Base-by-base conservation (phyloP, 352 stramenopile genomes). In the Globisporangium carolinianum region DNA sequence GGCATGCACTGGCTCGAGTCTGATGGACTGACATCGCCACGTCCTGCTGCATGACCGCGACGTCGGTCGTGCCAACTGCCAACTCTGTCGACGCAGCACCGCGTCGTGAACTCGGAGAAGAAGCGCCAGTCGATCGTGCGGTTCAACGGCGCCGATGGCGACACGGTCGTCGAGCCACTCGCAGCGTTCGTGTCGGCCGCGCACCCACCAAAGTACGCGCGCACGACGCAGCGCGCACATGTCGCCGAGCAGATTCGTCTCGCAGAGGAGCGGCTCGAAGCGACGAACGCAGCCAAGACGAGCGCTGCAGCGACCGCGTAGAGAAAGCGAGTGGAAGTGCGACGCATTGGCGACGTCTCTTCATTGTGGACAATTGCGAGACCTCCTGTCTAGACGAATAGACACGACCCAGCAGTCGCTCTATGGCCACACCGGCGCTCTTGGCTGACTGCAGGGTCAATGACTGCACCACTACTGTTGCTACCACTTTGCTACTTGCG, bases 91-190 rank as follows among this genome's bases (percentile, higher is more conserved):
- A 35, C 41, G 39, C 48, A 92, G 79, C 83, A 94, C 55, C 83
- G 83, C 15, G 81, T 94, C 14, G 75, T 87, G 53, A 90, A 87
- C 67, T 76, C 74, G 14, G 68, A 83, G 39, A 75, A 80, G 52
- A 87, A 89, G 66, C 81, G 83, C 5, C 79, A 91, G 57, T 91
- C 83, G 3, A 91, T 91, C 42, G 80, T 94, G 42, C 81, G 83
- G 10, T 94, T 94, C 68, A 90, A 91, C 52, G 83, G 81, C 36
- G 73, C 83, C 0, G 75, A 90, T 41, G 78, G 81, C 12, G 75
- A 91, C 51, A 89, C 83, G 0, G 57, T 89, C 45, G 72, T 94
- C 9, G 78, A 75, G 43, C 78, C 83, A 14, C 68, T 94, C 10
- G 58, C 79, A 4, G 43, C 54, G 9, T 94, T 94, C 50, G 72